Evolutionary conservation across 106 monocot genomes (phyloP), one percentile per base, ranked within the genome.

Genomic region (Iris macrosiphon): DNA sequence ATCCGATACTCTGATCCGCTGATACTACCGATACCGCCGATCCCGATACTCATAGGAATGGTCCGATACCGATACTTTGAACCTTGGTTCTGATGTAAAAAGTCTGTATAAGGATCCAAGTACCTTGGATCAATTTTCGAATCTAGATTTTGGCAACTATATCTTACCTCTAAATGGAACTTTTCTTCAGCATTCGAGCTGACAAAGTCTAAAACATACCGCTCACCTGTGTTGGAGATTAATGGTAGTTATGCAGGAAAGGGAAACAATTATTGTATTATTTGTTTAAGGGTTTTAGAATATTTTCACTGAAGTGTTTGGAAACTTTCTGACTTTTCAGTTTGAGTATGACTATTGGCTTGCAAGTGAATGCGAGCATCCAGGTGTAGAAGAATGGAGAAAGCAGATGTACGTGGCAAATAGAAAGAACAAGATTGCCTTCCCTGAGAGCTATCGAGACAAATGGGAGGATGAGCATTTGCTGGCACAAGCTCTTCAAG

Each of bases 401-500:
- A 80, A 74, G 55, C 28, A 67, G 60, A 98, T 98, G 96, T 98
- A 91, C 55, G 54, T 1, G 5, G 80, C 35, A 6, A 27, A 52
- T 3, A 6, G 22, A 13, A 73, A 75, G 73, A 79, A 66, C 60
- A 83, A 40, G 51, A 9, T 40, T 14, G 57, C 13, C 13, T 71
- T 47, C 7, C 90, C 87, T 16, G 87, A 87, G 14, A 65, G 13
- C 21, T 98, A 81, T 34, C 83, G 90, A 8, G 87, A 98, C 56
- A 80, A 75, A 45, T 91, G 98, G 98, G 75, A 90, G 4, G 98
- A 91, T 26, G 78, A 83, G 24, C 60, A 87, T 72, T 60, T 87
- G 45, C 43, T 91, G 19, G 52, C 52, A 9, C 57, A 60, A 45
- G 96, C 96, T 40, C 44, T 62, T 8, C 46, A 72, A 39, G 63